phyloP scores from a whole-genome alignment of 75 land plant genomes.

The Larix kaempferi region DNA sequence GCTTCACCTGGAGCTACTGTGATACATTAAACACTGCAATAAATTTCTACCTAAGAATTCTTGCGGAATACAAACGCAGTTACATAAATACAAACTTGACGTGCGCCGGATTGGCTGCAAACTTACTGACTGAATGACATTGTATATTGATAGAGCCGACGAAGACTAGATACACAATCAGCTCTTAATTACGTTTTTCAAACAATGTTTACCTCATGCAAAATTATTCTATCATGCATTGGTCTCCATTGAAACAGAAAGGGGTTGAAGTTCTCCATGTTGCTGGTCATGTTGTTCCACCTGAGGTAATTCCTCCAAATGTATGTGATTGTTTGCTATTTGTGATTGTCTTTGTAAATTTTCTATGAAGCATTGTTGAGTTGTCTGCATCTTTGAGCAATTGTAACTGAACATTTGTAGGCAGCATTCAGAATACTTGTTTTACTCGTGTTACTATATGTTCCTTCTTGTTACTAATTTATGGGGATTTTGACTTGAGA shows the following conservation, averaged over 20 bases:
- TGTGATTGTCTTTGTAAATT: not conserved
- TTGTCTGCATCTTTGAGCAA: no score
- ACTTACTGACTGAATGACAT: no score
- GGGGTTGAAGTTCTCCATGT: slow-evolving; percentile 75
- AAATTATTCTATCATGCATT: slow-evolving; percentile 77
- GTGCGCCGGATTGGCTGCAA: no score
- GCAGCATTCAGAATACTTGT: no score
- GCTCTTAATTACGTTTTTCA: no score
- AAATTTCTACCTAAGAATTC: no score
- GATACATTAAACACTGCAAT: no score
- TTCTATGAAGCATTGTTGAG: not conserved
- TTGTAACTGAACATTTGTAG: not conserved
- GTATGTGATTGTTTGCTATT: not conserved
- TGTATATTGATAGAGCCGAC: no score
- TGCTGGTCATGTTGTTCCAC: slow-evolving; percentile 49
- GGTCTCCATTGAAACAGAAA: slow-evolving; percentile 57
- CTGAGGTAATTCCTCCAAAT: slow-evolving; percentile 20
- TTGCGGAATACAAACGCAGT: no score
- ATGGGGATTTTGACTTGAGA: not conserved
- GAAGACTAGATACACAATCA: no score
- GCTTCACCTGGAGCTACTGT: no score
- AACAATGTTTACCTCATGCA: slow-evolving; percentile 84
- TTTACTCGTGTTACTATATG: not conserved
- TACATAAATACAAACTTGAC: no score
- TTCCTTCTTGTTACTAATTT: not conserved